Base-by-base conservation (phyloP, 257 asterid species). In the Galeopsis tetrahit region DNA sequence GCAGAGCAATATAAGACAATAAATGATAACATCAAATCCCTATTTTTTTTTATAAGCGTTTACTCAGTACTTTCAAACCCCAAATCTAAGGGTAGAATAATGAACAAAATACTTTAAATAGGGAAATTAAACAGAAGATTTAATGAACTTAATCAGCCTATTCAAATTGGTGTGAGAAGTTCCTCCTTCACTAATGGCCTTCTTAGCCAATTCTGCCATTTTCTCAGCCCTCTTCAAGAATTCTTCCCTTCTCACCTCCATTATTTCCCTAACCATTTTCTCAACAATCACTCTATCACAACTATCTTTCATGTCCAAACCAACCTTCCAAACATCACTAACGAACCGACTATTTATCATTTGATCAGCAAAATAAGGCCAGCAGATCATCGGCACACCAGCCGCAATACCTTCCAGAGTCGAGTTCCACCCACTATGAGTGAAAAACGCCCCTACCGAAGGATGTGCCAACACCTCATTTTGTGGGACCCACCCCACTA, bases 361-460 rank as follows among this genome's bases (percentile, higher is more conserved):
- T 71, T 86, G 95, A 14, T 86, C 91, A 0, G 72, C 67, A 36
- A 84, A 82, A 34, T 75, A 84, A 2, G 91, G 90, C 88, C 90
- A 82, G 4, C 85, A 88, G 1, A 88, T 68, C 91, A 86, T 88
- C 1, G 91, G 95, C 39, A 79, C 74, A 0, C 90, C 90, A 0
- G 62, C 83, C 0, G 48, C 66, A 3, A 88, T 44, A 4, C 85
- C 72, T 8, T 86, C 91, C 8, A 88, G 21, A 7, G 85, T 86
- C 3, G 89, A 85, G 35, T 85, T 84, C 94, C 91, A 85, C 5
- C 91, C 94, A 51, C 76, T 68, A 17, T 88, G 91, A 1, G 91
- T 88, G 57, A 86, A 74, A 15, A 84, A 84, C 0, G 89, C 91
- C 1, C 78, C 88, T 0, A 86, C 67, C 0, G 91, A 52, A 0